Conservation (phyloP, 1,139 yeast species). For the Geotrichum macrosporum region DNA sequence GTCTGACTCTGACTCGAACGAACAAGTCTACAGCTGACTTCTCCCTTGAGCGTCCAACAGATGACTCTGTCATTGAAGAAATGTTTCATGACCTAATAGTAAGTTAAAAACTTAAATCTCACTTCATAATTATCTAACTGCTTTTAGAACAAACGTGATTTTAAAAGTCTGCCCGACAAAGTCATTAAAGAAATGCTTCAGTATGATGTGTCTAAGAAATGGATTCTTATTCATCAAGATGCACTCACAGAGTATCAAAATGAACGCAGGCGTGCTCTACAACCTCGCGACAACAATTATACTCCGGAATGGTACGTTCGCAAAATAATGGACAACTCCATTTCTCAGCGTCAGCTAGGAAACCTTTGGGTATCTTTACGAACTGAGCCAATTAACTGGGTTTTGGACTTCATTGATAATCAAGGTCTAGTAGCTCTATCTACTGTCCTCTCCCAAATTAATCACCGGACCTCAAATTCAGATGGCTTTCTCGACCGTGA, state of each 20-base stretch:
- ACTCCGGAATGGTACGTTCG: constrained; percentile 79
- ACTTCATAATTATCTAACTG: not conserved
- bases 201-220: constrained; percentile 74
- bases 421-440: constrained; percentile 89
- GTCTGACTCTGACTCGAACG: not conserved
- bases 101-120: constrained; percentile 15
- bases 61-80: constrained; percentile 36
- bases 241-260: constrained; percentile 70
- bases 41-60: constrained; percentile 29
- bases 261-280: constrained; percentile 43
- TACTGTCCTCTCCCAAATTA: constrained; percentile 49
- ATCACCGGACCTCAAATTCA: constrained; percentile 33
- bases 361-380: constrained; percentile 87
- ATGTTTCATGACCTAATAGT: constrained; percentile 39
- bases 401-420: constrained; percentile 66
- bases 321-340: constrained; percentile 63
- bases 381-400: constrained; percentile 92
- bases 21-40: constrained; percentile 12
- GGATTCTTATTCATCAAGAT: constrained; percentile 90
- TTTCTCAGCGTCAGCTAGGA: constrained; percentile 67
- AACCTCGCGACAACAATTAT: constrained; percentile 39
- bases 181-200: constrained; percentile 76
- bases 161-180: constrained; percentile 68
- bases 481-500: constrained; percentile 54
- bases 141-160: constrained; percentile 74